Base-by-base conservation (phyloP, 371 early-diverging fungal genomes). In the Mortierella sp. region DNA sequence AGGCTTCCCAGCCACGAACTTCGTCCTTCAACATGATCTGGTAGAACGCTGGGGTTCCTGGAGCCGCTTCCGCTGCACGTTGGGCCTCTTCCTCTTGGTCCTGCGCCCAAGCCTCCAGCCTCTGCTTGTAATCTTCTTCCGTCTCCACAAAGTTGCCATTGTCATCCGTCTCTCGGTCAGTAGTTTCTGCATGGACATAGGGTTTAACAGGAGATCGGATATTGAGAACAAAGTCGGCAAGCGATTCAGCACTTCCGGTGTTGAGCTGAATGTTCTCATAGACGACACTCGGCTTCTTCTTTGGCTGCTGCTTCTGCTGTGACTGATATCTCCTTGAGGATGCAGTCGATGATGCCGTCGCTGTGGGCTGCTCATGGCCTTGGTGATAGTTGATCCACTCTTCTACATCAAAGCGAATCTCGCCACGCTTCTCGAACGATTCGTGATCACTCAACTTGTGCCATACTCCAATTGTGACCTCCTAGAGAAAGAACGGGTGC, bases 401-500 rank as follows among this genome's bases (percentile, higher is more conserved):
- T 0, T 73, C 74, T 1, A 57, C 54, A 41, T 73, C 64, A 22
- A 67, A 50, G 27, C 56, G 56, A 53, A 73, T 73, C 64, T 73
- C 74, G 34, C 74, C 74, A 27, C 74, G 67, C 48, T 67, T 73
- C 49, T 73, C 74, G 46, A 63, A 73, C n/a, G 67, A 54, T 24
- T 67, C 67, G 57, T 63, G 67, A 31, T 67, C 74, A 31, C 64
- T 73, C 51, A 73, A 17, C 40, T 73, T 73, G 57, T 73, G 74
- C 55, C 55, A 73, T 21, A 73, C 74, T 16, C 64, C 68, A 37
- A 73, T 50, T 19, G 74, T 73, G 4, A 73, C 64, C 40, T 73
- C 74, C 74, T 67, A 52, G 22, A 16, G 25, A 22, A 9, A n/a
- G n/a, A n/a, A n/a, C n/a, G n/a, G n/a, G n/a, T n/a, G n/a, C n/a